phyloP scores from a whole-genome alignment of 106 monocot genomes.

The Acorus gramineus region DNA sequence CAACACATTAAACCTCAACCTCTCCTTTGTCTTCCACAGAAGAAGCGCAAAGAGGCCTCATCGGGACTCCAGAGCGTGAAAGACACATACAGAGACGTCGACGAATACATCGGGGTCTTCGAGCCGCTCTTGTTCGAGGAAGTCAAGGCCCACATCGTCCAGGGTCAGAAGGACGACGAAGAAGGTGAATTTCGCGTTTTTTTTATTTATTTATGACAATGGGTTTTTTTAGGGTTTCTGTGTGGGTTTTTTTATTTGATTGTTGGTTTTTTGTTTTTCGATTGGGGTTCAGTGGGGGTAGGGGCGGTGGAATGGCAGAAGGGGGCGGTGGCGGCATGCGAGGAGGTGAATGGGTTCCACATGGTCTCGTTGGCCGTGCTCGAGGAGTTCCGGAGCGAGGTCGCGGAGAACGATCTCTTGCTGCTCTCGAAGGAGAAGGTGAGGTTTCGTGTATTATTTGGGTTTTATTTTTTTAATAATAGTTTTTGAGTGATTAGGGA shows the following conservation, averaged over 20 bases:
- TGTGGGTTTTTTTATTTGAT: neutral
- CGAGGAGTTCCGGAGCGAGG: constrained; percentile 47
- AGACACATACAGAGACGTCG: constrained; percentile 48
- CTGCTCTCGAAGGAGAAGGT: constrained; percentile 74
- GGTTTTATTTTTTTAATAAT: too few relatives aligned
- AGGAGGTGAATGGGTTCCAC: constrained; percentile 57
- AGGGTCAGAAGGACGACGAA: constrained; percentile 35
- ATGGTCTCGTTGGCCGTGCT: constrained; percentile 46
- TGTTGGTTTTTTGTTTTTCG: neutral
- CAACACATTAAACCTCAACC: neutral
- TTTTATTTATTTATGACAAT: neutral
- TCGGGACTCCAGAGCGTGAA: constrained; percentile 40
- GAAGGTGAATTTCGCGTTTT: constrained; percentile 32
- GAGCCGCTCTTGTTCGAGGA: constrained; percentile 96
- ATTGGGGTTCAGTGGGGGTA: neutral
- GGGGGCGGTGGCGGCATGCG: constrained; percentile 38
- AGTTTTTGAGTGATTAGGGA: too few relatives aligned
- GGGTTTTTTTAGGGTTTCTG: neutral
- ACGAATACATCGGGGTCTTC: constrained; percentile 65
- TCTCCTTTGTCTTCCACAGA: constrained; percentile 4
- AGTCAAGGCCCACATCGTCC: constrained; percentile 84
- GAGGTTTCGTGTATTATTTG: neutral
- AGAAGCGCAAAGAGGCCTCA: constrained; percentile 11
- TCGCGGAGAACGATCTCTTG: constrained; percentile 87
- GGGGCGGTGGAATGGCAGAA: constrained; percentile 40